phyloP scores from a whole-genome alignment of 1,139 yeast species.

The Suhomyces yuchorum region DNA sequence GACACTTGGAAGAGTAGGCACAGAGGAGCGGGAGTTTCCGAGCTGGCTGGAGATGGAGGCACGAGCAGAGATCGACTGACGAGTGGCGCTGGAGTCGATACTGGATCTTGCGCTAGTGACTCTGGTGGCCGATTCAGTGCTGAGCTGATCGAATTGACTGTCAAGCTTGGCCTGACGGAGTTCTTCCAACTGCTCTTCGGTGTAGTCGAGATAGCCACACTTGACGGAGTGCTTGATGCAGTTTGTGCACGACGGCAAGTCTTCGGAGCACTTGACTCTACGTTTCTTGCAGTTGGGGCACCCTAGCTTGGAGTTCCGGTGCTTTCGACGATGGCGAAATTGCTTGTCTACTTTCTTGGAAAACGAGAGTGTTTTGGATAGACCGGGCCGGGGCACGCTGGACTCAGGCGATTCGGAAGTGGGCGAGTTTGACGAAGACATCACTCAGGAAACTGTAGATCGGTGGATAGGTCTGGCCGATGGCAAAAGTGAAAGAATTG shows the following conservation, averaged over 20 bases:
- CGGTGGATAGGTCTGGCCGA: no score
- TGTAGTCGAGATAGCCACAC: constrained; percentile 44
- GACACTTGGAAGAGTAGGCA: not conserved
- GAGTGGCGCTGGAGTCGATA: not conserved
- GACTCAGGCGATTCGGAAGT: constrained; percentile 1
- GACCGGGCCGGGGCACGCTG: not conserved
- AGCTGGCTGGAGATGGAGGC: not conserved
- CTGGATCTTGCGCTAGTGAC: not conserved
- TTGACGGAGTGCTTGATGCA: constrained; percentile 45
- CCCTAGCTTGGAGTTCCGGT: constrained; percentile 29
- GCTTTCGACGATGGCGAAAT: constrained; percentile 18
- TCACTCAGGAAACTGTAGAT: not conserved
- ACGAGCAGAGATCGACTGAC: not conserved
- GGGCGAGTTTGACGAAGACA: constrained; percentile 1
- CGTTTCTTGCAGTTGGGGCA: constrained; percentile 50
- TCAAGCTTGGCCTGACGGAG: constrained; percentile 26
- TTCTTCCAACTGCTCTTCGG: constrained; percentile 37
- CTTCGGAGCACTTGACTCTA: constrained; percentile 47
- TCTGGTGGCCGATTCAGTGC: constrained; percentile 4
- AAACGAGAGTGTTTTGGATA: constrained; percentile 3
- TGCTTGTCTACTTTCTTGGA: constrained; percentile 9
- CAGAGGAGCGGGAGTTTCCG: not conserved
- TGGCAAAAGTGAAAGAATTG: not conserved
- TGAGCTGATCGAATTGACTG: constrained; percentile 16
- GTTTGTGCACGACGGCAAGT: constrained; percentile 43